Percentiles rank a stretch among this genome's conserved stretches.
These are phyloP conservation scores for Pulveroboletus ravenelii DNA, from an alignment of 768 basidiomycete genomes.

Conservation along the genomic window DNA sequence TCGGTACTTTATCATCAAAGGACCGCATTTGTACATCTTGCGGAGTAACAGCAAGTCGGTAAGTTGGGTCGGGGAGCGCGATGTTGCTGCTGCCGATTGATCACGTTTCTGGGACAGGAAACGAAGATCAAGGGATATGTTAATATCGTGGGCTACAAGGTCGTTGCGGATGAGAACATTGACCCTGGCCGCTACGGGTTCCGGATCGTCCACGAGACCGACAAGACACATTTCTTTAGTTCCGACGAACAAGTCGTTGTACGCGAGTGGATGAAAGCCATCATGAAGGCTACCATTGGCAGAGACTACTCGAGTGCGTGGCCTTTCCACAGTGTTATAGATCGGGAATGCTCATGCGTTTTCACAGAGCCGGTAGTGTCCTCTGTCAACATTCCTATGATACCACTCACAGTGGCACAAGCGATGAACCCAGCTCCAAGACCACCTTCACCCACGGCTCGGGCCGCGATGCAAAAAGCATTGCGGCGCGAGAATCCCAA, in stretches of 20 bases:
- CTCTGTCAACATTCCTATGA: conserved; percentile 94
- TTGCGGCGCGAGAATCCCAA: conserved; percentile 81
- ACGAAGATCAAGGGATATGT: conserved; percentile 96
- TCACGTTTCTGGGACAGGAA: conserved; percentile 49
- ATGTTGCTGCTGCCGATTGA: neutral
- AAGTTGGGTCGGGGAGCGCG: neutral
- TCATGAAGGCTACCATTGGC: conserved; percentile 98
- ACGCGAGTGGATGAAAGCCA: conserved; percentile 99
- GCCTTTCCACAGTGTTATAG: neutral
- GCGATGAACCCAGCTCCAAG: conserved; percentile 94
- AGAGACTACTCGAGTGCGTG: conserved; percentile 85
- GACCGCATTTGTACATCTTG: conserved; percentile 84
- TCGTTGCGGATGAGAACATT: conserved; percentile 87
- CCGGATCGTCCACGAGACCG: conserved; percentile 84
- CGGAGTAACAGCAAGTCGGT: conserved; percentile 60
- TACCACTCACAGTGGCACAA: conserved; percentile 90
- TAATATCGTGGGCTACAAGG: conserved; percentile 86
- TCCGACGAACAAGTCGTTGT: conserved; percentile 80
- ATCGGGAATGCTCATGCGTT: neutral
- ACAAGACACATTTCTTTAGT: conserved; percentile 87
- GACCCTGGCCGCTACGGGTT: conserved; percentile 94
- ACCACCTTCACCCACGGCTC: conserved; percentile 86
- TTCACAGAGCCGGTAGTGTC: conserved; percentile 84
- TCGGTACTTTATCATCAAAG: conserved; percentile 90
- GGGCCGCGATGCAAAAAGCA: conserved; percentile 85